phyloP scores from a whole-genome alignment of 108 stramenopile genomes.

The Mediolabrus comicus region DNA sequence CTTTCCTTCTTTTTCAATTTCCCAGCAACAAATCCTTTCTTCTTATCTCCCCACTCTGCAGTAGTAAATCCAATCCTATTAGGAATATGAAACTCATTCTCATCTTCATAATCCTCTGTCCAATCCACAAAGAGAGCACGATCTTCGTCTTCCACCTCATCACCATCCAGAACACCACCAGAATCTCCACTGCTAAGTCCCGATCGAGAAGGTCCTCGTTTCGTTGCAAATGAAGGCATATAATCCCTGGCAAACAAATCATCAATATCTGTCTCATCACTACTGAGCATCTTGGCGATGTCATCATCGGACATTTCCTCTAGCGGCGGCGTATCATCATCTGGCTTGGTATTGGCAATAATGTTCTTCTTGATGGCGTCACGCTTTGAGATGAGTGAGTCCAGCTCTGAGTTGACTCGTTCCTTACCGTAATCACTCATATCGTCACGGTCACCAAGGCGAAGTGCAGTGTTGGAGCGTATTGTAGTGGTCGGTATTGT shows the following conservation, averaged over 20 bases:
- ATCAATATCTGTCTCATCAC: slow-evolving; percentile 7
- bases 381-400: slow-evolving; percentile 26
- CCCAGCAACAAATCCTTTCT: slow-evolving; percentile 60
- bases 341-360: slow-evolving; percentile 32
- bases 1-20: slow-evolving; percentile 74
- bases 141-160: slow-evolving; percentile 12
- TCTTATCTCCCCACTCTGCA: slow-evolving; percentile 62
- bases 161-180: background rate
- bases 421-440: slow-evolving; percentile 15
- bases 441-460: slow-evolving; percentile 15
- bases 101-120: slow-evolving; percentile 64
- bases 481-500: background rate
- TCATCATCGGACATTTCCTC: slow-evolving; percentile 46
- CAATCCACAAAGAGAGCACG: slow-evolving; percentile 57
- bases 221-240: slow-evolving; percentile 21
- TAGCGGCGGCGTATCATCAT: slow-evolving; percentile 21
- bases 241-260: slow-evolving; percentile 9
- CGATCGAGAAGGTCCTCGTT: slow-evolving; percentile 2
- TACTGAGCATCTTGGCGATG: slow-evolving; percentile 45
- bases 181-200: background rate
- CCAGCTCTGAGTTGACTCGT: slow-evolving; percentile 24
- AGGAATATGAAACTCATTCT: slow-evolving; percentile 86
- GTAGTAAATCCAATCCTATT: slow-evolving; percentile 86
- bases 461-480: slow-evolving; percentile 4
- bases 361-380: slow-evolving; percentile 13